A percentile compares a stretch with the other conserved stretches of the same genome.
These are phyloP conservation scores for Elsinoe perseae DNA, from an alignment of 2,329 filamentous ascomycete species.

Conservation along the genomic window DNA sequence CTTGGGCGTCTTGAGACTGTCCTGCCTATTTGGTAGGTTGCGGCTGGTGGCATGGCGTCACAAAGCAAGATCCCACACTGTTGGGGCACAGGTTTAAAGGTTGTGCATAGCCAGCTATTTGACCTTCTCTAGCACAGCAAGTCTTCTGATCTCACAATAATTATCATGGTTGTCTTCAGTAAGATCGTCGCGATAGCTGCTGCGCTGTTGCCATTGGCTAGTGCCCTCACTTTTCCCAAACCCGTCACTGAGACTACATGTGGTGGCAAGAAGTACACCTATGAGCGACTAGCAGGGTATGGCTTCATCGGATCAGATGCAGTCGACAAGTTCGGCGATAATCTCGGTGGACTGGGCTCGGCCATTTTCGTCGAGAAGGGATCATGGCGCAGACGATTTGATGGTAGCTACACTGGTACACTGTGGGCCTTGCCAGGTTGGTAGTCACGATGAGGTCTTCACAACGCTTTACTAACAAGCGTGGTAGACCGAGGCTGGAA, in stretches of 20 bases:
- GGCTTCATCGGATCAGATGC: slow-evolving; percentile 52
- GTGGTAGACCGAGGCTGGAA: slow-evolving; percentile 60
- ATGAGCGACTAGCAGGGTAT: slow-evolving; percentile 59
- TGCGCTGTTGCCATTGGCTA: neutral
- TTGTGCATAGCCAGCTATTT: neutral
- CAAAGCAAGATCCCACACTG: neutral
- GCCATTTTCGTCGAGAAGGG: slow-evolving; percentile 54
- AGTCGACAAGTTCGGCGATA: slow-evolving; percentile 61
- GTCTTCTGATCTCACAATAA: neutral
- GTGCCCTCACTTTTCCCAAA: neutral
- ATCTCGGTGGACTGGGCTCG: slow-evolving; percentile 59
- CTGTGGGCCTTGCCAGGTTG: slow-evolving; percentile 51
- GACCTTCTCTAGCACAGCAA: neutral
- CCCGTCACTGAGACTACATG: slow-evolving; percentile 47
- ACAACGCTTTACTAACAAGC: neutral
- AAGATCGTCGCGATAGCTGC: neutral
- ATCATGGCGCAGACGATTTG: slow-evolving; percentile 50
- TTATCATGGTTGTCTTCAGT: neutral
- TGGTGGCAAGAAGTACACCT: slow-evolving; percentile 56
- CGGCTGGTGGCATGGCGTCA: slow-evolving; percentile 10
- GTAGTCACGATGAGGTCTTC: slow-evolving; percentile 9
- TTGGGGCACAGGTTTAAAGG: neutral
- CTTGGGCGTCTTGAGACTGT: neutral
- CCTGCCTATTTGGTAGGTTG: slow-evolving; percentile 7
- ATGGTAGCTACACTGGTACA: slow-evolving; percentile 51